phyloP scores from a whole-genome alignment of 108 stramenopile genomes.

The Cyclotella cryptica region DNA sequence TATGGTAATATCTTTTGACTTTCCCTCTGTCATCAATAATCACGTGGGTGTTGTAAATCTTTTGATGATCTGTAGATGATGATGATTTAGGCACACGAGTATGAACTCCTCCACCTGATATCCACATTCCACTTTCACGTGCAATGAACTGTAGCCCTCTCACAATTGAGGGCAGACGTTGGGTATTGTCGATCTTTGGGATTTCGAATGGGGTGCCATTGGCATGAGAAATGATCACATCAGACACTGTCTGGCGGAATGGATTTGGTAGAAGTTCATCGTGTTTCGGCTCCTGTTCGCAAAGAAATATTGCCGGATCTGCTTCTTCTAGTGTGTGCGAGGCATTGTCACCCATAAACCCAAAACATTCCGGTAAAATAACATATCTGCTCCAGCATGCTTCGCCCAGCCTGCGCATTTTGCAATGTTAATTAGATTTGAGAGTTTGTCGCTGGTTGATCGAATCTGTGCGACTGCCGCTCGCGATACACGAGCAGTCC shows the following conservation, averaged over 20 bases:
- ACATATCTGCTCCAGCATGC: constrained; percentile 64
- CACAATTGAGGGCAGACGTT: constrained; percentile 61
- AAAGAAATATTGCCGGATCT: constrained; percentile 53
- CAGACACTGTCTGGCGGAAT: constrained; percentile 26
- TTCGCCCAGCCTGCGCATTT: constrained; percentile 72
- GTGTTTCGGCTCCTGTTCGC: neutral
- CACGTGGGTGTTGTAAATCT: constrained; percentile 96
- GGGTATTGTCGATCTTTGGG: neutral
- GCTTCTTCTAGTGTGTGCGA: constrained; percentile 73
- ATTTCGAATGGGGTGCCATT: constrained; percentile 11
- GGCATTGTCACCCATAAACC: constrained; percentile 78
- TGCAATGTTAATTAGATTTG: constrained; percentile 75
- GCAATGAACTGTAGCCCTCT: constrained; percentile 79
- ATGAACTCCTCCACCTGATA: constrained; percentile 86
- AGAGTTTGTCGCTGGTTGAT: constrained; percentile 74
- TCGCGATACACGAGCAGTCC: constrained; percentile 2
- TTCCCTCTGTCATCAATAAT: constrained; percentile 81
- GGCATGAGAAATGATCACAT: constrained; percentile 24
- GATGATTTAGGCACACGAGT: constrained; percentile 40
- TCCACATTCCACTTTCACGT: constrained; percentile 67
- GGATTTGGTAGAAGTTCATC: constrained; percentile 13
- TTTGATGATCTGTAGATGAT: constrained; percentile 30
- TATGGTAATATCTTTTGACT: constrained; percentile 76
- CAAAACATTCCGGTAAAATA: constrained; percentile 90
- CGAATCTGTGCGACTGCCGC: constrained; percentile 81